Percentiles rank a stretch among this genome's conserved stretches.
These are phyloP conservation scores for Claviceps paspali DNA, from an alignment of 2,329 filamentous ascomycete genomes.

Conservation along the genomic window DNA sequence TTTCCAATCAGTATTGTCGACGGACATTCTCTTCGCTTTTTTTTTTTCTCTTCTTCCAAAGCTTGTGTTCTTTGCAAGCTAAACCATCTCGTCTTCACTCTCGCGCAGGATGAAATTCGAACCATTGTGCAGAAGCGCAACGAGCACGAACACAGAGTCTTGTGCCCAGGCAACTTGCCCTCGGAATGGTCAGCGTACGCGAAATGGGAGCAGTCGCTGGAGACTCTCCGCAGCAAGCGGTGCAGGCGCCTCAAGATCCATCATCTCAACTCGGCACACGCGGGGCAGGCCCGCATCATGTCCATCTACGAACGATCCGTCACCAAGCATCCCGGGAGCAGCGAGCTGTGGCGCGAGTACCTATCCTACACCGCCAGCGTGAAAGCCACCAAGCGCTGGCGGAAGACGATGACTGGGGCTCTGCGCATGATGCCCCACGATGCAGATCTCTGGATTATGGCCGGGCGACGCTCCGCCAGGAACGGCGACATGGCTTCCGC, in stretches of 20 bases:
- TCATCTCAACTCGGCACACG: conserved; percentile 45
- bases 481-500: conserved; percentile 81
- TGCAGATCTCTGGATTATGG: conserved; percentile 72
- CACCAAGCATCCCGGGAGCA: conserved; percentile 65
- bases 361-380: conserved; percentile 63
- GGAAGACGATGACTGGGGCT: conserved; percentile 48
- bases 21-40: not conserved
- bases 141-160: conserved; percentile 82
- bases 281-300: conserved; percentile 70
- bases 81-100: too few species aligned
- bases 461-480: conserved; percentile 60
- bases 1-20: too few species aligned
- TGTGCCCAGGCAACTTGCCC: conserved; percentile 62
- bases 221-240: conserved; percentile 66
- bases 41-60: not conserved
- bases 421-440: conserved; percentile 77
- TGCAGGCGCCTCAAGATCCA: conserved; percentile 68
- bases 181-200: conserved; percentile 76
- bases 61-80: too few species aligned
- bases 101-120: conserved; percentile 82
- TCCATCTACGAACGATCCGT: conserved; percentile 80
- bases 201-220: conserved; percentile 53
- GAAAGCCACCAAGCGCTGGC: conserved; percentile 51
- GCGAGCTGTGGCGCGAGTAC: conserved; percentile 80
- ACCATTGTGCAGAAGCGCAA: conserved; percentile 81